These are phyloP conservation scores for Suhomyces guaymorum DNA, from an alignment of 1,139 yeast species.

Conservation along the genomic window DNA sequence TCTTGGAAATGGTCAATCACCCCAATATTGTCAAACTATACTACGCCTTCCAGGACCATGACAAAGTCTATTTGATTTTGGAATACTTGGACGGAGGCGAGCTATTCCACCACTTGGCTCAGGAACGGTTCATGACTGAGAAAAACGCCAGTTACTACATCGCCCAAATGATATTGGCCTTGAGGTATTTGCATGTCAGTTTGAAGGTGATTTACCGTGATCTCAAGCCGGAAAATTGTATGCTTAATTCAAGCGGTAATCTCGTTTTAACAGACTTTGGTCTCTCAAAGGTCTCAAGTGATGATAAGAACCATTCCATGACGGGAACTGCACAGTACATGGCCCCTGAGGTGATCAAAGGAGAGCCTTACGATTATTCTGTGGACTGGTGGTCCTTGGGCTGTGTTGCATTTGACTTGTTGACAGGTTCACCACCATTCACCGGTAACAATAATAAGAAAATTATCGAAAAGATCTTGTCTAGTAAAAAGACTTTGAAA, in stretches of 20 bases:
- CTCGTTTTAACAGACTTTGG: slow-evolving; percentile 91
- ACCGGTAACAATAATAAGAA: slow-evolving; percentile 85
- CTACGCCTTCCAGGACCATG: slow-evolving; percentile 85
- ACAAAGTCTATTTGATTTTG: slow-evolving; percentile 74
- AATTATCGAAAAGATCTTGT: slow-evolving; percentile 75
- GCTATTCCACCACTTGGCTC: slow-evolving; percentile 74
- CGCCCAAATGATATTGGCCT: slow-evolving; percentile 83
- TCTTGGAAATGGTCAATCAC: slow-evolving; percentile 56
- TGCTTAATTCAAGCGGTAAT: slow-evolving; percentile 77
- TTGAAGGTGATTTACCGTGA: slow-evolving; percentile 90
- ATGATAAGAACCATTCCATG: slow-evolving; percentile 58
- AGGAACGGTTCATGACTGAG: slow-evolving; percentile 54
- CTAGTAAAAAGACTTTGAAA: slow-evolving; percentile 63
- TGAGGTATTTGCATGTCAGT: slow-evolving; percentile 68
- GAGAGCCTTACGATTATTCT: slow-evolving; percentile 78
- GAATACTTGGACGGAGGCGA: slow-evolving; percentile 96
- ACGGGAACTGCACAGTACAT: slow-evolving; percentile 95
- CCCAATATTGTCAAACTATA: slow-evolving; percentile 86
- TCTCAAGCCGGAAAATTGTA: slow-evolving; percentile 90
- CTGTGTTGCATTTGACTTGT: slow-evolving; percentile 80
- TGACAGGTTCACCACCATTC: slow-evolving; percentile 93
- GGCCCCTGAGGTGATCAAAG: slow-evolving; percentile 92
- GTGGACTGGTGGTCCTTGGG: slow-evolving; percentile 99
- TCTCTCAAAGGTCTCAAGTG: slow-evolving; percentile 69
- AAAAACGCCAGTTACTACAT: slow-evolving; percentile 77